These are phyloP conservation scores for Phytophthora megakarya DNA, from an alignment of 352 stramenopile species.

Conservation along the genomic window DNA sequence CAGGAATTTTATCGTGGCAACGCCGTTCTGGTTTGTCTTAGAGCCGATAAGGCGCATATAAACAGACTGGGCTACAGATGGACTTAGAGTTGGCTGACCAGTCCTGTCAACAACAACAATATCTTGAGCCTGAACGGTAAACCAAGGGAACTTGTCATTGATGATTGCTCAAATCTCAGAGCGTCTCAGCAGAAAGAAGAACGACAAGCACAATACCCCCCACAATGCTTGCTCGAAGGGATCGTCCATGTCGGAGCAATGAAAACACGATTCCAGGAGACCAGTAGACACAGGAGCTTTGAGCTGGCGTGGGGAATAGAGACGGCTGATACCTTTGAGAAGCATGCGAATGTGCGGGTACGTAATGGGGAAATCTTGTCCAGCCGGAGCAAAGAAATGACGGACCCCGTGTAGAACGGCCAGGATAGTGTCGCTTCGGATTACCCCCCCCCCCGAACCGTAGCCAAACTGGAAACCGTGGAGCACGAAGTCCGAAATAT, in stretches of 20 bases:
- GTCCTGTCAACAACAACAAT: not conserved
- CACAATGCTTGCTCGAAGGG: constrained; percentile 3
- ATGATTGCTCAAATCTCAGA: not conserved
- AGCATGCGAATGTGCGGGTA: no score
- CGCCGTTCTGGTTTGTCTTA: not conserved
- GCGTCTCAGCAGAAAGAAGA: not conserved
- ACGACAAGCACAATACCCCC: not conserved
- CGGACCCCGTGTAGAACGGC: no score
- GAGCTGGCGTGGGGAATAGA: no score
- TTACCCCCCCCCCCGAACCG: no score
- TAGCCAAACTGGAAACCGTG: no score
- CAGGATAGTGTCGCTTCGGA: no score
- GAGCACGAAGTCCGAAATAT: no score
- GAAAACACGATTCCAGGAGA: constrained; percentile 3
- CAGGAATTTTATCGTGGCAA: not conserved
- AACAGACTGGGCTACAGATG: not conserved
- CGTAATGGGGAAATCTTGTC: no score
- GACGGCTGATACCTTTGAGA: no score
- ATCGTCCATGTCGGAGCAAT: not conserved
- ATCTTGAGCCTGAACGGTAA: not conserved
- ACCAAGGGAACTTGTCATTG: not conserved
- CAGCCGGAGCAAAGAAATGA: no score
- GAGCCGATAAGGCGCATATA: not conserved
- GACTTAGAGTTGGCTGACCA: not conserved
- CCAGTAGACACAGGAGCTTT: no score